Evolutionary conservation across 1,139 yeast genomes (phyloP), one percentile per base, ranked within the genome.

Genomic region (Kodamaea sp.): DNA sequence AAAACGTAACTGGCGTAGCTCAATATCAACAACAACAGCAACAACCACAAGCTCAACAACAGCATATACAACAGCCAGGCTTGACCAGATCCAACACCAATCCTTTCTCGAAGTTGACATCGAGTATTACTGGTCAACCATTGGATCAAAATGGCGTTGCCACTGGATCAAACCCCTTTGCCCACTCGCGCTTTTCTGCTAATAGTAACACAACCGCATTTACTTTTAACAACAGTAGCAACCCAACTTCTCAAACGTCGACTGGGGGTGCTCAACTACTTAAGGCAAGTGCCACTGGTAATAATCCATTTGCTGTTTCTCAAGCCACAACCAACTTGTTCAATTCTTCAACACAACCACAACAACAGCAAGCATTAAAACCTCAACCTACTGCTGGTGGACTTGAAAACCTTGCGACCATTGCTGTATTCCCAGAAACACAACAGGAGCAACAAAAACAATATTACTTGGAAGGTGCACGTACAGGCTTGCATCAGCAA

Each of bases 301-400:
- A 62, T 22, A 73, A 73, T 43, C 78, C 78, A 2, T 73, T 73
- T 52, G 67, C 65, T 38, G 65, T 70, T 4, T 65, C 73, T 2
- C 62, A 60, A 31, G 52, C 69, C 8, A 70, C 75, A 1, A 51
- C 63, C 27, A 54, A 55, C 31, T 57, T 68, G 31, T 70, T 70
- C 45, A 49, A 50, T 28, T 65, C 55, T 12, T 49, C 53, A 9
- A 35, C 45, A 22, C 39, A 47, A 26, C 45, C 47, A 25, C 43
- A 45, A 23, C 54, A 55, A 44, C 59, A 47, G 24, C 60, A 50
- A 30, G 60, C 57, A 11, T 44, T 76, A 37, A 62, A 65, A 43
- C 65, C 70, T 8, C 83, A 78, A 50, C 69, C 75, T 3, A 81
- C 87, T 2, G 83, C 85, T 15, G 88, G 87, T 5, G 88, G 88